Conservation (phyloP, 805 yeast genomes). For the Torulaspora microellipsoides region DNA sequence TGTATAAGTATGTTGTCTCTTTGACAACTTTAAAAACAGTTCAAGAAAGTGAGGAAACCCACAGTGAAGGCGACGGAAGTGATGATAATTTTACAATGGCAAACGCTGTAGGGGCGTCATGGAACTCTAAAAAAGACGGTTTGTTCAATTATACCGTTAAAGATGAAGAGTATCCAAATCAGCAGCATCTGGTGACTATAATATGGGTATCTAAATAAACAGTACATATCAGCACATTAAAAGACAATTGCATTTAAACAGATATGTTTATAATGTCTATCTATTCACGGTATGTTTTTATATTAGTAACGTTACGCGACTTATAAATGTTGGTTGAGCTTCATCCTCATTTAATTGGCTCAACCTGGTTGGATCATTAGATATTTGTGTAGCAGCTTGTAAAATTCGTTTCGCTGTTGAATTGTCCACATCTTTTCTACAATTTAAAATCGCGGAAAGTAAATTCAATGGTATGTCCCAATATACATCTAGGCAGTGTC, state of each 20-base stretch:
- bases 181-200: constrained; percentile 29
- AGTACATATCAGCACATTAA: neutral
- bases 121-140: constrained; percentile 59
- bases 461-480: constrained; percentile 75
- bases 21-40: constrained; percentile 35
- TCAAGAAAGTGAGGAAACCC: constrained; percentile 14
- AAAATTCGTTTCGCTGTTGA: constrained; percentile 24
- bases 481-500: constrained; percentile 55
- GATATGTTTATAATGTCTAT: neutral
- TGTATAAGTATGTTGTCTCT: constrained; percentile 52
- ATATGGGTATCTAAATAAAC: constrained; percentile 31
- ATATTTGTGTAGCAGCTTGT: constrained; percentile 17
- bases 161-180: constrained; percentile 9
- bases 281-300: constrained; percentile 1
- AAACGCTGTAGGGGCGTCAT: constrained; percentile 47
- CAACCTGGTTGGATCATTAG: constrained; percentile 21
- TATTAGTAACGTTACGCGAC: constrained; percentile 15
- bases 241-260: too few species aligned
- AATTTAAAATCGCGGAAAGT: constrained; percentile 56
- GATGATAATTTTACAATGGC: constrained; percentile 23
- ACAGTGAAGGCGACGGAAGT: neutral
- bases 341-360: constrained; percentile 16
- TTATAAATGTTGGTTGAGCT: constrained; percentile 24
- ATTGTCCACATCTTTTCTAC: constrained; percentile 37
- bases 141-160: constrained; percentile 37